phyloP scores from a whole-genome alignment of 78 protist genomes.

The Chrysochromulina parva region DNA sequence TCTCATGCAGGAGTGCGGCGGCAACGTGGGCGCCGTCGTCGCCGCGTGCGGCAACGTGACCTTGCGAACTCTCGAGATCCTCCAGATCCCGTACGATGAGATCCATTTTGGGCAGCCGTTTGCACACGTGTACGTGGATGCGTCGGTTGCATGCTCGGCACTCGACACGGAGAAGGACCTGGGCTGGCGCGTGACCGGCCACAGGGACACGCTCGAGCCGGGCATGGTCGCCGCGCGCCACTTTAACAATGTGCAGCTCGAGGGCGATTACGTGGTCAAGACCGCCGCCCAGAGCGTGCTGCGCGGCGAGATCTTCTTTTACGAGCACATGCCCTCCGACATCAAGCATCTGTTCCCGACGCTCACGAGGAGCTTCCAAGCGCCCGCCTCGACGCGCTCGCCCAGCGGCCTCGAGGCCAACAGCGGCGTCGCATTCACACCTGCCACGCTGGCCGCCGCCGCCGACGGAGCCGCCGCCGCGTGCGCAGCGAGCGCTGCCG shows the following conservation, averaged over 20 bases:
- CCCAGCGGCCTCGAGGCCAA: too few relatives aligned
- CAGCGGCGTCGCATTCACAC: too few relatives aligned
- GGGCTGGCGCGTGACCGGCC: background rate
- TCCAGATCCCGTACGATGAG: background rate
- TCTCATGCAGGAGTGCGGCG: background rate
- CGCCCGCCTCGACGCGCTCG: too few relatives aligned
- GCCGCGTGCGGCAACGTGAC: background rate
- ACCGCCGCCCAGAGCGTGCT: background rate
- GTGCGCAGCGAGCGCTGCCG: too few relatives aligned
- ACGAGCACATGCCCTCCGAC: background rate
- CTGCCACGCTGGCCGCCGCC: too few relatives aligned
- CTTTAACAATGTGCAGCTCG: background rate
- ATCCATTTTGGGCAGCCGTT: background rate
- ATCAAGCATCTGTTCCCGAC: background rate
- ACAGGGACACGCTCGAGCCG: background rate
- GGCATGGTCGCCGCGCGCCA: background rate
- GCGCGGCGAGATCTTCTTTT: constrained; percentile 4
- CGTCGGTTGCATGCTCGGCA: background rate
- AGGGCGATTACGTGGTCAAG: constrained; percentile 8
- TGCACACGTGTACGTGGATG: background rate
- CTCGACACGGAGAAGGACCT: background rate
- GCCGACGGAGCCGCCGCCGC: too few relatives aligned
- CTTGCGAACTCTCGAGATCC: background rate
- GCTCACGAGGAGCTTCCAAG: background rate
- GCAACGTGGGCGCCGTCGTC: background rate